Evolutionary conservation across 352 stramenopile genomes (phyloP).

Genomic region (Globisporangium carolinianum): DNA sequence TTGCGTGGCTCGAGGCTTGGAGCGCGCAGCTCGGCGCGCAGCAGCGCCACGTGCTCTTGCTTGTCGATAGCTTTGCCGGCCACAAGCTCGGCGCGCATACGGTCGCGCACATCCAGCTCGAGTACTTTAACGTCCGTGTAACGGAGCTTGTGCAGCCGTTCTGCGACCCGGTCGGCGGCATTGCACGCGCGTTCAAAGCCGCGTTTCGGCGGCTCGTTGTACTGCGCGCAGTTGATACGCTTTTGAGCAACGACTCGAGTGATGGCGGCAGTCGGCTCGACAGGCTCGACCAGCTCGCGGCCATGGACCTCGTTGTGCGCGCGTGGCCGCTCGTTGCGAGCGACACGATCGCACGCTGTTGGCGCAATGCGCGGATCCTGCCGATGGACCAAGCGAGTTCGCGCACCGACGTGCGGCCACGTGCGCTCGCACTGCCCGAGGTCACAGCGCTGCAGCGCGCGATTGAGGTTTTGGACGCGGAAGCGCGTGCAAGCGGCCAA

Average conservation of each 20-base stretch:
- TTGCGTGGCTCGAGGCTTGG: slow-evolving; percentile 5
- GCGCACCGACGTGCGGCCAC: slow-evolving; percentile 2
- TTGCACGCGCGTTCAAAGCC: slow-evolving; percentile 14
- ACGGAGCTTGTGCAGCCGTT: slow-evolving; percentile 9
- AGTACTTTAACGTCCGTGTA: slow-evolving; percentile 6
- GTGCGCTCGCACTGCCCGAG: neutral
- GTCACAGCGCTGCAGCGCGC: slow-evolving; percentile 3
- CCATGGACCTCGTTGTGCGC: slow-evolving; percentile 10
- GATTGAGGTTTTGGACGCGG: neutral
- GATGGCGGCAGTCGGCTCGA: neutral
- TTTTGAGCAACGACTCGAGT: neutral
- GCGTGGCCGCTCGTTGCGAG: slow-evolving; percentile 11
- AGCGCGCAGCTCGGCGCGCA: slow-evolving; percentile 8
- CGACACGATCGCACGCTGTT: slow-evolving; percentile 11
- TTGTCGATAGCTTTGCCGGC: slow-evolving; percentile 8
- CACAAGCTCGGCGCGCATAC: slow-evolving; percentile 3
- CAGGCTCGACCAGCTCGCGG: slow-evolving; percentile 4
- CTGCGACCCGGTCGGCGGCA: slow-evolving; percentile 6
- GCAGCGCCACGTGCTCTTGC: slow-evolving; percentile 12
- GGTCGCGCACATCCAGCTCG: slow-evolving; percentile 14
- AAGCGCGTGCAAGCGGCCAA: slow-evolving; percentile 1
- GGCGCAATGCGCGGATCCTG: slow-evolving; percentile 12
- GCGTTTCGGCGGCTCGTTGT: slow-evolving; percentile 10
- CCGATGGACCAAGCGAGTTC: slow-evolving; percentile 5
- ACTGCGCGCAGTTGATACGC: slow-evolving; percentile 7